phyloP scores from a whole-genome alignment of 139 green algal genomes.

The Tetradesmus lagerheimii region DNA sequence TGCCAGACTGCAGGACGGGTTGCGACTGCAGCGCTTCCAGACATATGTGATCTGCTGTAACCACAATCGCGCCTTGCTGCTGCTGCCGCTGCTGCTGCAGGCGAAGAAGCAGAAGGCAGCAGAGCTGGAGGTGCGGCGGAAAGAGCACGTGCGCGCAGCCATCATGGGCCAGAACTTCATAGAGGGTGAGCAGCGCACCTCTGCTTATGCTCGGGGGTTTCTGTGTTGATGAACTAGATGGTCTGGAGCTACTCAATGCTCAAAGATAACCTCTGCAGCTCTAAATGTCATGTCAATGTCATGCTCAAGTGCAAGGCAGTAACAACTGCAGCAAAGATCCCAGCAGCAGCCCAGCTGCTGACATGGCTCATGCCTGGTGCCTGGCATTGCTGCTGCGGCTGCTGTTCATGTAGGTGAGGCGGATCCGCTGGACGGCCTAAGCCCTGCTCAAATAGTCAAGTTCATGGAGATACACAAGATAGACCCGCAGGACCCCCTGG shows the following conservation, averaged over 20 bases:
- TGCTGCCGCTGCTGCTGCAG: constrained; percentile 25
- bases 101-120: constrained; percentile 1
- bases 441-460: constrained; percentile 65
- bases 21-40: too few species aligned
- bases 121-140: constrained; percentile 49
- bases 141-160: constrained; percentile 32
- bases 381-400: constrained; percentile 34
- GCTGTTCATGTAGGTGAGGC: constrained; percentile 59
- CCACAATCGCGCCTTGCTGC: too few species aligned
- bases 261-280: too few species aligned
- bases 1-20: neutral
- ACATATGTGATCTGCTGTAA: too few species aligned
- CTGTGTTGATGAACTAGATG: too few species aligned
- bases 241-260: too few species aligned
- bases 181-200: neutral
- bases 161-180: constrained; percentile 35
- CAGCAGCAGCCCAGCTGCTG: too few species aligned
- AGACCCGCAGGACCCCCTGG: constrained; percentile 75
- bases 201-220: too few species aligned
- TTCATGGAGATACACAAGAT: constrained; percentile 54
- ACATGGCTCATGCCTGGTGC: neutral
- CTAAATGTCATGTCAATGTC: too few species aligned
- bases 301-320: too few species aligned
- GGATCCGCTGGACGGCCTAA: constrained; percentile 79
- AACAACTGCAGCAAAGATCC: neutral